These are phyloP conservation scores for Ascobolus immersus DNA, from an alignment of 495 filamentous ascomycete genomes.

Conservation along the genomic window DNA sequence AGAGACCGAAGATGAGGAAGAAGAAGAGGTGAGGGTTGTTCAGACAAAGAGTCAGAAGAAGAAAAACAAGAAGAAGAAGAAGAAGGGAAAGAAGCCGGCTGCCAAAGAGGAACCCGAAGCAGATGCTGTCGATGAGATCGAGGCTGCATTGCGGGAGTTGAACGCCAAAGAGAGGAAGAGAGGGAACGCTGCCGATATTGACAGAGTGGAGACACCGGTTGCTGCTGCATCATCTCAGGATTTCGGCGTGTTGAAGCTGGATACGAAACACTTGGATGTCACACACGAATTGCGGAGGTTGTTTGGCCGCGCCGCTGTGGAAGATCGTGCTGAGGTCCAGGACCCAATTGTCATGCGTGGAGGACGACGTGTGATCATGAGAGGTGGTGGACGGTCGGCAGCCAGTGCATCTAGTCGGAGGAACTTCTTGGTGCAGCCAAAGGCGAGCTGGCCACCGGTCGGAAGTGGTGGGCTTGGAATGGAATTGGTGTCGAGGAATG, in stretches of 20 bases:
- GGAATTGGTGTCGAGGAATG: slow-evolving; percentile 31
- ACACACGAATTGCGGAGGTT: slow-evolving; percentile 80
- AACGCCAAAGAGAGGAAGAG: slow-evolving; percentile 19
- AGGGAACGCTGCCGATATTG: slow-evolving; percentile 4
- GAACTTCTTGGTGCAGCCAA: slow-evolving; percentile 70
- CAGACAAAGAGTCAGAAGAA: slow-evolving; percentile 19
- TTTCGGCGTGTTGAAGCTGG: slow-evolving; percentile 41
- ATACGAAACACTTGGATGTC: slow-evolving; percentile 56
- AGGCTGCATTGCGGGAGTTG: slow-evolving; percentile 46
- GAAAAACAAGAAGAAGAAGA: slow-evolving; percentile 33
- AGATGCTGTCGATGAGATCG: slow-evolving; percentile 43
- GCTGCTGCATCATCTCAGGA: slow-evolving; percentile 14
- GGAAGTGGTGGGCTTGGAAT: slow-evolving; percentile 64
- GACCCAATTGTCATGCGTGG: slow-evolving; percentile 23
- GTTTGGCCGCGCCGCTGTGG: slow-evolving; percentile 60
- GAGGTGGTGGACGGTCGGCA: slow-evolving; percentile 39
- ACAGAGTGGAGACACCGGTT: neutral
- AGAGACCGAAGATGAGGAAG: slow-evolving; percentile 9
- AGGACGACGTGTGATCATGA: slow-evolving; percentile 20
- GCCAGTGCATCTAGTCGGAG: slow-evolving; percentile 35
- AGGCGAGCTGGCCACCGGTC: slow-evolving; percentile 69
- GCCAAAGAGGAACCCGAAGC: slow-evolving; percentile 15
- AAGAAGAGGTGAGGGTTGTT: slow-evolving; percentile 18
- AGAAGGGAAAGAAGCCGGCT: slow-evolving; percentile 34
- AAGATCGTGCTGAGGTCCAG: slow-evolving; percentile 29